These are phyloP conservation scores for Limnanthes douglasii DNA, from an alignment of 345 rosid genomes.

Conservation along the genomic window DNA sequence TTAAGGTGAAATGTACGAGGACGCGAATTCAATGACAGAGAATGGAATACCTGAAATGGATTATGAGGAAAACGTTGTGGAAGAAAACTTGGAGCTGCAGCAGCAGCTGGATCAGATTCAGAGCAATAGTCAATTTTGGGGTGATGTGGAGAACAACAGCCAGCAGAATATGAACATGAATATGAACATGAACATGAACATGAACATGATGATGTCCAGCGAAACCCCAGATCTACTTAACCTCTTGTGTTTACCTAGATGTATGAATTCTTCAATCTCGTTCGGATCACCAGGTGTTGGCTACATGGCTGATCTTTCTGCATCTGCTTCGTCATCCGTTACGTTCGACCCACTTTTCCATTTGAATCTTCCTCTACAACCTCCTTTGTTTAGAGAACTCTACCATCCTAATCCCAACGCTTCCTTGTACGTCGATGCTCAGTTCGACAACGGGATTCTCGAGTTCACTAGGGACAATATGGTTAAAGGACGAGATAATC, in stretches of 20 bases:
- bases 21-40: no score
- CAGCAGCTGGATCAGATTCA: no score
- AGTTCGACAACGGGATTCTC: constrained; percentile 20
- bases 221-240: constrained; percentile 53
- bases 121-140: no score
- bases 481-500: constrained; percentile 25
- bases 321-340: constrained; percentile 22
- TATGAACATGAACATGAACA: no score
- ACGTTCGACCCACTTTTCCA: constrained; percentile 42
- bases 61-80: no score
- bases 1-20: no score
- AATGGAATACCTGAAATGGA: no score
- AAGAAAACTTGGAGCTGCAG: no score
- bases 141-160: no score
- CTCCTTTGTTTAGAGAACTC: constrained; percentile 25
- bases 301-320: constrained; percentile 18
- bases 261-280: constrained; percentile 12
- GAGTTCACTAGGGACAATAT: constrained; percentile 26
- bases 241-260: constrained; percentile 40
- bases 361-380: constrained; percentile 41
- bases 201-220: no score
- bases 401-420: constrained; percentile 24
- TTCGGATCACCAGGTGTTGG: constrained; percentile 18
- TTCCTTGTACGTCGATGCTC: constrained; percentile 15
- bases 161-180: no score